Evolutionary conservation across 2,329 filamentous ascomycete species (phyloP).

Genomic region (Daldinia eschscholtzii): DNA sequence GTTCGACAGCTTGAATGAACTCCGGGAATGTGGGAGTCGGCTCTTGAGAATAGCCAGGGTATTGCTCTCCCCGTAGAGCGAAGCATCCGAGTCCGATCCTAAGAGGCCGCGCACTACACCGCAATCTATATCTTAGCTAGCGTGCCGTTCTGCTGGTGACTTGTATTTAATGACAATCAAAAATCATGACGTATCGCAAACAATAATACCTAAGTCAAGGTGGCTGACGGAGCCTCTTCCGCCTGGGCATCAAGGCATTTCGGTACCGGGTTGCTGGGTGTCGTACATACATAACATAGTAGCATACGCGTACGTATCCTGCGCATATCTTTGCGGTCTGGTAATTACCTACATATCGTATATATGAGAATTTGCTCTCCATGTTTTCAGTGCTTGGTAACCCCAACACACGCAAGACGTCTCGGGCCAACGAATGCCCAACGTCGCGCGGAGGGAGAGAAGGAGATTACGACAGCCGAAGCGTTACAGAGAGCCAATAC

Average conservation of each 20-base stretch:
- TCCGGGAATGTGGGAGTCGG: conserved; percentile 21
- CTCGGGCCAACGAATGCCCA: conserved; percentile 20
- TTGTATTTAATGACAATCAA: conserved; percentile 18
- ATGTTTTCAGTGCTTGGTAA: conserved; percentile 11
- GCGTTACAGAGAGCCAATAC: conserved; percentile 15
- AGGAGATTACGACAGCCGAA: conserved; percentile 16
- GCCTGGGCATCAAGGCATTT: conserved; percentile 6
- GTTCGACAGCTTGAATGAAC: not conserved
- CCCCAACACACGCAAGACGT: conserved; percentile 21
- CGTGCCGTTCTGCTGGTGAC: conserved; percentile 18
- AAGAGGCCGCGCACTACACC: not conserved
- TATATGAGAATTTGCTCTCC: conserved; percentile 13
- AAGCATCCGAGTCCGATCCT: conserved; percentile 22
- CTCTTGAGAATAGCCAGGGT: conserved; percentile 16
- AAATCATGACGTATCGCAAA: conserved; percentile 34
- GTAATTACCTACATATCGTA: conserved; percentile 12
- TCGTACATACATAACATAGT: not conserved
- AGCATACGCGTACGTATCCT: not conserved
- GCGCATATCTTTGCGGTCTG: conserved; percentile 10
- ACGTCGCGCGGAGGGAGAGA: conserved; percentile 10
- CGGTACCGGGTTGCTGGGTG: conserved; percentile 21
- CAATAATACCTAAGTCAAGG: conserved; percentile 2
- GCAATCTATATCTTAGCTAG: conserved; percentile 21
- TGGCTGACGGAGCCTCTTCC: conserved; percentile 18
- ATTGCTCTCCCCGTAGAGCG: conserved; percentile 12